Evolutionary conservation across 371 early-diverging fungal genomes (phyloP).

Genomic region (Vairimorpha apis): DNA sequence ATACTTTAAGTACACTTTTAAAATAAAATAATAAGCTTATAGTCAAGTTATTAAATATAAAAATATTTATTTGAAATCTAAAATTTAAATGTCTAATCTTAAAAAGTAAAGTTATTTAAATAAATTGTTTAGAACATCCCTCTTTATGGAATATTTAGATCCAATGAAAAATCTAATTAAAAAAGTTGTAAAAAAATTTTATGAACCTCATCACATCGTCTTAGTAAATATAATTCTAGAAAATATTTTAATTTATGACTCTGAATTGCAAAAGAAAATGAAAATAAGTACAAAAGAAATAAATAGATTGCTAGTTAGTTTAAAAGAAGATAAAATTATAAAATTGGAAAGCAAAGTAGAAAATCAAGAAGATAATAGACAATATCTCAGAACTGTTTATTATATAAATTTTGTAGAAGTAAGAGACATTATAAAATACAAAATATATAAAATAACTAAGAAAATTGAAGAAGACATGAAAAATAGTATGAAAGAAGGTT

Average conservation of each 20-base stretch:
- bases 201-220: conserved; percentile 60
- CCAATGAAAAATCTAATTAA: conserved; percentile 56
- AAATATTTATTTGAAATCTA: too few relatives aligned
- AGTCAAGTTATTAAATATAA: too few relatives aligned
- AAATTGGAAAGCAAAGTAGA: conserved; percentile 61
- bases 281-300: conserved; percentile 63
- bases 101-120: too few relatives aligned
- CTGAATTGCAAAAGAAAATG: conserved; percentile 59
- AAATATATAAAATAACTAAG: conserved; percentile 63
- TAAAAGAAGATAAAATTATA: conserved; percentile 62
- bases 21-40: too few relatives aligned
- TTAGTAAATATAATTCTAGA: conserved; percentile 61
- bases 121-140: too few relatives aligned
- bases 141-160: conserved; percentile 44
- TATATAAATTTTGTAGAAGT: conserved; percentile 61
- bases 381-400: conserved; percentile 51
- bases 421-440: conserved; percentile 63
- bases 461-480: conserved; percentile 53
- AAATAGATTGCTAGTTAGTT: conserved; percentile 56
- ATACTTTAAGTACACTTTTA: too few relatives aligned
- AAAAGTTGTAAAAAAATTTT: conserved; percentile 58
- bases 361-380: conserved; percentile 52
- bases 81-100: too few relatives aligned
- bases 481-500: conserved; percentile 41
- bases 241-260: conserved; percentile 57